Conservation (phyloP, 805 yeast species). For the Torulaspora maleeae region DNA sequence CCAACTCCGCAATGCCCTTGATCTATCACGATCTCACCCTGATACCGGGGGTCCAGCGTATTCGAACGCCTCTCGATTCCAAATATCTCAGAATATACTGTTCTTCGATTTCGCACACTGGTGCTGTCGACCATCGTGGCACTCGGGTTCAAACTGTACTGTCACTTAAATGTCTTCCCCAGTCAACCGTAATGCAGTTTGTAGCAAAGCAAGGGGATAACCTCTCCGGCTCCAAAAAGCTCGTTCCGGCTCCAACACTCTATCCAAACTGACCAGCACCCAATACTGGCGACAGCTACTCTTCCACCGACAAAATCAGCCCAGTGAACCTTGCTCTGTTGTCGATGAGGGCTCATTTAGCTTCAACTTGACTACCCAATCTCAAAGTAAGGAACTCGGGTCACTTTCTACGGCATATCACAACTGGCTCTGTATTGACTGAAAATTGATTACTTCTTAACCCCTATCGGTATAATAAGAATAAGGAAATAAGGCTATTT, state of each 20-base stretch:
- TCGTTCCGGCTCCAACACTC: not conserved
- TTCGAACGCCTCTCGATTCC: slow-evolving; percentile 28
- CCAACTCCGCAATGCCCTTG: slow-evolving; percentile 1
- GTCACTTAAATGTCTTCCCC: too few species aligned
- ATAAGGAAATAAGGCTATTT: too few species aligned
- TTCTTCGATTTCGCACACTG: slow-evolving; percentile 15
- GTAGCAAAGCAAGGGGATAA: not conserved
- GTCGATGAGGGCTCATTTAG: not conserved
- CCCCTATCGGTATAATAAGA: slow-evolving; percentile 8
- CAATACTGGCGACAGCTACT: not conserved
- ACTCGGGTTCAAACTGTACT: too few species aligned
- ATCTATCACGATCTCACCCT: slow-evolving; percentile 1
- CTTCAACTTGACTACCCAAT: not conserved
- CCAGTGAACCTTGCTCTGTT: not conserved
- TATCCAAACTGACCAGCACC: not conserved
- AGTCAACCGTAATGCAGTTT: not conserved
- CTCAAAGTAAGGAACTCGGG: not conserved
- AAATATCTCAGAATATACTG: slow-evolving; percentile 27
- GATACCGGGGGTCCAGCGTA: slow-evolving; percentile 12
- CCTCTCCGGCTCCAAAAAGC: not conserved
- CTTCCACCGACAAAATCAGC: not conserved
- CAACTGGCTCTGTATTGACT: not conserved
- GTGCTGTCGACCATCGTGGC: slow-evolving; percentile 8
- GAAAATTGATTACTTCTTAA: slow-evolving; percentile 2
- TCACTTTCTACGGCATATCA: slow-evolving; percentile 1